A percentile compares a stretch with the other conserved stretches of the same genome.
These are phyloP conservation scores for Myxozyma vanderwaltii DNA, from an alignment of 805 yeast genomes.

Conservation along the genomic window DNA sequence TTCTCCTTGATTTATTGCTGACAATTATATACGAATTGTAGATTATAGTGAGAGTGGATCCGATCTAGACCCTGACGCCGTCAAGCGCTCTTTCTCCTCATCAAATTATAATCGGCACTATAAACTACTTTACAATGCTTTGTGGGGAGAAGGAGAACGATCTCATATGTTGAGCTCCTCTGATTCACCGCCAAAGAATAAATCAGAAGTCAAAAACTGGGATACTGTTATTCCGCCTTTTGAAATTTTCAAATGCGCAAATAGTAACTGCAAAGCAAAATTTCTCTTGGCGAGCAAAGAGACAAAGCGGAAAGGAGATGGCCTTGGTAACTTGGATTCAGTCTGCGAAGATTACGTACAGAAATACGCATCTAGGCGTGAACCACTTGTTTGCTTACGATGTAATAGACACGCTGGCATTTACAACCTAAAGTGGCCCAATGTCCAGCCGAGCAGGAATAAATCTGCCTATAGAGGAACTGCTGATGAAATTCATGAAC, in stretches of 20 bases:
- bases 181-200: not conserved
- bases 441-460: not conserved
- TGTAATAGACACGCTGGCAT: constrained; percentile 42
- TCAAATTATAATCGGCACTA: not conserved
- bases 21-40: not conserved
- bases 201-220: not conserved
- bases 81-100: constrained; percentile 1
- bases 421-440: constrained; percentile 40
- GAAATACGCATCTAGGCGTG: not conserved
- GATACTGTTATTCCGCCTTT: constrained; percentile 8
- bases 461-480: not conserved
- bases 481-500: not conserved
- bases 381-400: constrained; percentile 36
- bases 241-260: constrained; percentile 12
- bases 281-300: constrained; percentile 12
- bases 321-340: not conserved
- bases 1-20: not conserved
- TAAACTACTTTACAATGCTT: constrained; percentile 21
- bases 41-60: not conserved
- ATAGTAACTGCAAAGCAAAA: constrained; percentile 5
- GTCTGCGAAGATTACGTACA: constrained; percentile 13
- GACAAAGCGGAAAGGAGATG: not conserved
- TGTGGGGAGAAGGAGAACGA: constrained; percentile 10
- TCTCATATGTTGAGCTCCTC: not conserved
- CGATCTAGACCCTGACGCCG: not conserved